phyloP scores from a whole-genome alignment of 768 basidiomycete genomes.

The Amanita rimosa region DNA sequence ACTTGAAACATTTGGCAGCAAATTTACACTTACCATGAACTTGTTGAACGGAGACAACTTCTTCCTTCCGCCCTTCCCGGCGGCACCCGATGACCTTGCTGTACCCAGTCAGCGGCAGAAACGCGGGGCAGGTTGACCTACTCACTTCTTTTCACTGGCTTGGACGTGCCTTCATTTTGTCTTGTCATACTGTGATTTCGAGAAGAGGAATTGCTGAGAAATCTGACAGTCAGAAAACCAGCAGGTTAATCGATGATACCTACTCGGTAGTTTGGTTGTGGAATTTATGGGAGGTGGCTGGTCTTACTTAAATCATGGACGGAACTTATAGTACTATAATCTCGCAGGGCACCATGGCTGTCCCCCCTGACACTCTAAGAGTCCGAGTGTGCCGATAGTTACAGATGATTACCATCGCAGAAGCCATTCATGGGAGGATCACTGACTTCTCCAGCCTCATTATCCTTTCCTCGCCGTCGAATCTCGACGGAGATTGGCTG shows the following conservation, averaged over 20 bases:
- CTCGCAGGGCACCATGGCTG: slow-evolving; percentile 24
- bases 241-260: neutral
- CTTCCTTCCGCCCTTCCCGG: slow-evolving; percentile 33
- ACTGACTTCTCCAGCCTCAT: neutral
- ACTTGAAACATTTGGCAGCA: neutral
- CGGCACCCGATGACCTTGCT: slow-evolving; percentile 38
- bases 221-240: neutral
- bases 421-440: neutral
- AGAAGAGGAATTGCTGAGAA: neutral
- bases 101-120: neutral
- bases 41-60: slow-evolving; percentile 68
- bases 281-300: slow-evolving; percentile 30
- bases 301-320: slow-evolving; percentile 34
- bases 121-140: neutral
- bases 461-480: neutral
- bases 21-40: slow-evolving; percentile 36
- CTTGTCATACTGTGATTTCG: neutral
- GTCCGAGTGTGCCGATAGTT: neutral
- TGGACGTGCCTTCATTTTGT: slow-evolving; percentile 15
- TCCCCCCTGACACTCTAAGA: slow-evolving; percentile 5
- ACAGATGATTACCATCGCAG: neutral
- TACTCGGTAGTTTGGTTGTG: slow-evolving; percentile 12
- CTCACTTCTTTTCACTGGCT: slow-evolving; percentile 48
- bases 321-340: slow-evolving; percentile 44
- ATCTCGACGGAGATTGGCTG: slow-evolving; percentile 4